Percentiles rank a stretch among this genome's conserved stretches.
phyloP scores from a whole-genome alignment of 2,329 filamentous ascomycete species.

The Davidsoniella eucalypti region DNA sequence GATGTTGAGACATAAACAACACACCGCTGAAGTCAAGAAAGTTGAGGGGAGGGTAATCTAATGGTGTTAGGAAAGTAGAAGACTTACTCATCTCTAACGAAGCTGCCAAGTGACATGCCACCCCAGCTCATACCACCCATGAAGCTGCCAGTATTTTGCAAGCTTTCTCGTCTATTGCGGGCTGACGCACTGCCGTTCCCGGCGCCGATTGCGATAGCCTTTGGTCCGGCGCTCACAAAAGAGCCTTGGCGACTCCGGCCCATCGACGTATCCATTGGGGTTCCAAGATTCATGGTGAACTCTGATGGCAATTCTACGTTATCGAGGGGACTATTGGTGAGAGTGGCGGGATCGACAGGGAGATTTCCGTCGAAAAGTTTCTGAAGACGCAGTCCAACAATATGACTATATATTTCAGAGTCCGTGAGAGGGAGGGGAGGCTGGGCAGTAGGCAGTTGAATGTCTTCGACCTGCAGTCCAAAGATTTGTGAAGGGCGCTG shows the following conservation, averaged over 20 bases:
- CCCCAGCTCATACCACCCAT: constrained; percentile 92
- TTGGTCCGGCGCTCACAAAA: constrained; percentile 47
- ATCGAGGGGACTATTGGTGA: too few species aligned
- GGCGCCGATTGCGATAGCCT: constrained; percentile 51
- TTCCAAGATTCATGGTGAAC: constrained; percentile 41
- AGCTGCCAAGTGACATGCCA: constrained; percentile 87
- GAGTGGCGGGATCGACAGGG: too few species aligned
- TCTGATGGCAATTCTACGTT: constrained; percentile 16
- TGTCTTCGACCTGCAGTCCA: too few species aligned
- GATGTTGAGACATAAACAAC: neutral
- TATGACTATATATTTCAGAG: too few species aligned
- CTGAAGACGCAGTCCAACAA: too few species aligned
- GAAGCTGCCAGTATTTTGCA: constrained; percentile 38
- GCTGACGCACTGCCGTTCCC: constrained; percentile 42
- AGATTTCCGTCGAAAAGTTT: too few species aligned
- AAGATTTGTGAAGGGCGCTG: too few species aligned
- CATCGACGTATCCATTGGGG: constrained; percentile 38
- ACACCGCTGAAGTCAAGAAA: constrained; percentile 3
- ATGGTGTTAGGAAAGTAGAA: constrained; percentile 1
- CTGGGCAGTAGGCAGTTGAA: too few species aligned
- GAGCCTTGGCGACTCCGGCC: constrained; percentile 46
- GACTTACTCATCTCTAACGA: constrained; percentile 93
- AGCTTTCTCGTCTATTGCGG: constrained; percentile 42
- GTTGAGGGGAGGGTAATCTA: neutral
- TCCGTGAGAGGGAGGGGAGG: too few species aligned